Conservation (phyloP, 1,284 basidiomycete genomes). For the Tilletia walkeri region DNA sequence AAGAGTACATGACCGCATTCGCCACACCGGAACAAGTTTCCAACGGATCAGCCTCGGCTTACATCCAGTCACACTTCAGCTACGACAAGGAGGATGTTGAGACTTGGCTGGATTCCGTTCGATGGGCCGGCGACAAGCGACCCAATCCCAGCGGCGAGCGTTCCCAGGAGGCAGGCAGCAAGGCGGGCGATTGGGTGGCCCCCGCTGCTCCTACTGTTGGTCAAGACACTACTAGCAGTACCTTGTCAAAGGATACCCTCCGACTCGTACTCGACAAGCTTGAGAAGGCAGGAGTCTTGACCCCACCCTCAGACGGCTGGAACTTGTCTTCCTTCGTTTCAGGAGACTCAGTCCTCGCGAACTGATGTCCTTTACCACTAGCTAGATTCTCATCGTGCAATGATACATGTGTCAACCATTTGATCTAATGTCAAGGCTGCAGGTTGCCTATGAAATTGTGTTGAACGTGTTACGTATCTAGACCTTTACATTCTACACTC, state of each 20-base stretch:
- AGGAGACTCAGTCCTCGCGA: background rate
- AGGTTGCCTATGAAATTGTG: no score
- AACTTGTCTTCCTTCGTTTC: conserved; percentile 13
- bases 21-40: conserved; percentile 33
- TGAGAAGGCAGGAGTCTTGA: conserved; percentile 44
- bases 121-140: conserved; percentile 45
- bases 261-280: conserved; percentile 34
- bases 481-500: no score
- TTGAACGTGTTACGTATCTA: no score
- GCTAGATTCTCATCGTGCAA: no score
- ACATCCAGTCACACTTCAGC: conserved; percentile 34
- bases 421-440: no score
- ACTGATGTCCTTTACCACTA: background rate
- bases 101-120: conserved; percentile 58
- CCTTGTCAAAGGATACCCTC: conserved; percentile 32
- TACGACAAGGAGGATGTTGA: conserved; percentile 73
- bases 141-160: conserved; percentile 25
- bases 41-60: conserved; percentile 22
- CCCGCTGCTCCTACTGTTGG: conserved; percentile 19
- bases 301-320: conserved; percentile 22
- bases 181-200: conserved; percentile 20
- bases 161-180: background rate
- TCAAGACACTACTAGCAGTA: conserved; percentile 34
- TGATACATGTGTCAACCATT: no score
- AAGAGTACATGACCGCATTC: conserved; percentile 35